Evolutionary conservation across 176 grass and related monocot species (phyloP).

Genomic region (Carex parvula): DNA sequence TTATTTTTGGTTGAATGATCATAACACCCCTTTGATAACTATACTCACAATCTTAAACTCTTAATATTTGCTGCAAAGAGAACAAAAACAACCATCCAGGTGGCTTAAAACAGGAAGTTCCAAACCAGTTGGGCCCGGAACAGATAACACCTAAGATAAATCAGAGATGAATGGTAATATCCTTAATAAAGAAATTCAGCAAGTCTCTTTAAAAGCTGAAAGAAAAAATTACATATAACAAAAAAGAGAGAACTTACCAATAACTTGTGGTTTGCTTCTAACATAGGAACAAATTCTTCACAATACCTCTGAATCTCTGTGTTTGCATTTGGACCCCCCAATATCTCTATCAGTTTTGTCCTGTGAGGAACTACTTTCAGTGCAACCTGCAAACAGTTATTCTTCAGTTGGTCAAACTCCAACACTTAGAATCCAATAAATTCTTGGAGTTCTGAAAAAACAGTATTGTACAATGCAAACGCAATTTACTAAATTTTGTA

Average conservation of each 20-base stretch:
- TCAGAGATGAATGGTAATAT: not conserved
- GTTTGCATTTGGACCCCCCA: constrained; percentile 31
- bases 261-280: constrained; percentile 37
- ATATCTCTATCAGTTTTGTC: constrained; percentile 37
- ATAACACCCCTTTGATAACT: not conserved
- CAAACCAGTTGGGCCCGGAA: too few relatives aligned
- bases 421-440: not conserved
- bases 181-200: not conserved
- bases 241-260: constrained; percentile 19
- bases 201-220: not conserved
- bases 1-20: not conserved
- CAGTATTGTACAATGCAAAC: not conserved
- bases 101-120: not conserved
- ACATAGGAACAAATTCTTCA: constrained; percentile 25
- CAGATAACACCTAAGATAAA: not conserved
- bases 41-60: not conserved
- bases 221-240: not conserved
- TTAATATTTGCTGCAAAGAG: not conserved
- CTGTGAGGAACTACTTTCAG: constrained; percentile 41
- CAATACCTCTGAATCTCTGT: constrained; percentile 37
- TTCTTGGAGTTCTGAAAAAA: not conserved
- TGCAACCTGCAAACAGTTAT: constrained; percentile 22
- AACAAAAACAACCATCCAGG: not conserved
- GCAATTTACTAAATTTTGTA: not conserved
- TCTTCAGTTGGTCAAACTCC: not conserved